Percentiles rank a stretch among this genome's conserved stretches.
phyloP scores from a whole-genome alignment of 2,329 filamentous ascomycete species.

The Ceratocystis albifundus region DNA sequence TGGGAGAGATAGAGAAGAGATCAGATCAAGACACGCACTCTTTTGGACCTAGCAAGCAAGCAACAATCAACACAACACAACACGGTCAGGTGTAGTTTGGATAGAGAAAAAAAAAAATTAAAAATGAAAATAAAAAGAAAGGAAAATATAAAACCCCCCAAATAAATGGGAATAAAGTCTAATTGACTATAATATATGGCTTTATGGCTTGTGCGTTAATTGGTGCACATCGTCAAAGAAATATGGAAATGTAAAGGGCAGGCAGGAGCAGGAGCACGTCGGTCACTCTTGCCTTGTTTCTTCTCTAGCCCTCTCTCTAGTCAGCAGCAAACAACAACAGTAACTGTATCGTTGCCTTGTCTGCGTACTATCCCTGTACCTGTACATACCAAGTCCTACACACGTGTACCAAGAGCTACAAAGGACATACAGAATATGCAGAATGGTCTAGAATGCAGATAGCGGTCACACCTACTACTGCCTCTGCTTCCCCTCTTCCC shows the following conservation, averaged over 20 bases:
- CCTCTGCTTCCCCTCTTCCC: not conserved
- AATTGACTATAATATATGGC: constrained; percentile 1
- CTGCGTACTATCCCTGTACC: constrained; percentile 2
- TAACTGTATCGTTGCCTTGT: not conserved
- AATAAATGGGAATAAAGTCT: not conserved
- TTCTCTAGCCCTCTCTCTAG: not conserved
- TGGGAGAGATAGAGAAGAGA: not conserved
- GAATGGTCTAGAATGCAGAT: not conserved
- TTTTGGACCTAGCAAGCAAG: not conserved
- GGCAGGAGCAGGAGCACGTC: not conserved
- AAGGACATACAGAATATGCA: not conserved
- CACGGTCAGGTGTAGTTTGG: not conserved
- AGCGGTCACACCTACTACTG: not conserved
- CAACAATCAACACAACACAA: no score
- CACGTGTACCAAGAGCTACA: not conserved
- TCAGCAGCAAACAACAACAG: not conserved
- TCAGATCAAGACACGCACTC: constrained; percentile 4
- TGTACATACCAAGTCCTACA: not conserved
- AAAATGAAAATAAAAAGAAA: not conserved
- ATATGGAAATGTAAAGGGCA: no score
- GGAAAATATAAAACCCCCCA: no score
- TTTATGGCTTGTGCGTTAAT: constrained; percentile 11
- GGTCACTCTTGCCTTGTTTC: not conserved
- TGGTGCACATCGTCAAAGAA: constrained; percentile 8
- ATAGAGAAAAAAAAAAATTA: not conserved